These are phyloP conservation scores for Zymoseptoria brevis DNA, from an alignment of 2,329 filamentous ascomycete species.

Conservation along the genomic window DNA sequence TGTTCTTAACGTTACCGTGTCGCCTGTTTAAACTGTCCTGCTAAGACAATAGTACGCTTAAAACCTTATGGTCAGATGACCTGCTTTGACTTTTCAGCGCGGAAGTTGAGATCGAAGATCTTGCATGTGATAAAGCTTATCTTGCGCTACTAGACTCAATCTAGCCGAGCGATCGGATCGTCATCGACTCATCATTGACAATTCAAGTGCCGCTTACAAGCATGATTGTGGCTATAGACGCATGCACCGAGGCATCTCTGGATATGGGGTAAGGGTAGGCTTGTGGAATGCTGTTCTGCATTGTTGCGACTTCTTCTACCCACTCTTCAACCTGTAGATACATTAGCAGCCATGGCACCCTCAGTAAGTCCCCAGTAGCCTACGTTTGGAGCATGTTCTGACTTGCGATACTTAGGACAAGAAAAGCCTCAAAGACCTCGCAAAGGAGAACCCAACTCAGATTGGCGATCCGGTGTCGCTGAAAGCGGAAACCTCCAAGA, in stretches of 20 bases:
- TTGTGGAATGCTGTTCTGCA: background rate
- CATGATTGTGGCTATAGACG: background rate
- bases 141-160: background rate
- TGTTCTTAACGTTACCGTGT: background rate
- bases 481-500: constrained; percentile 30
- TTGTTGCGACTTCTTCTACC: background rate
- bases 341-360: constrained; percentile 4
- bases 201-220: background rate
- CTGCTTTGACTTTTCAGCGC: no score
- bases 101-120: no score
- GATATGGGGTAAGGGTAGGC: background rate
- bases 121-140: background rate
- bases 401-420: constrained; percentile 1
- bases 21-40: background rate
- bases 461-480: constrained; percentile 31
- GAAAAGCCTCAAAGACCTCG: constrained; percentile 20
- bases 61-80: no score
- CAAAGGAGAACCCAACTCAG: constrained; percentile 24
- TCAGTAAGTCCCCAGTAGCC: constrained; percentile 1
- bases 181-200: constrained; percentile 1
- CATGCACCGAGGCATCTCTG: background rate
- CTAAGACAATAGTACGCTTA: no score
- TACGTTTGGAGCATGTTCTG: background rate
- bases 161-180: constrained; percentile 1
- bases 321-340: background rate